These are phyloP conservation scores for Sclerotinia sclerotiorum DNA, from an alignment of 2,329 filamentous ascomycete species.

Conservation along the genomic window DNA sequence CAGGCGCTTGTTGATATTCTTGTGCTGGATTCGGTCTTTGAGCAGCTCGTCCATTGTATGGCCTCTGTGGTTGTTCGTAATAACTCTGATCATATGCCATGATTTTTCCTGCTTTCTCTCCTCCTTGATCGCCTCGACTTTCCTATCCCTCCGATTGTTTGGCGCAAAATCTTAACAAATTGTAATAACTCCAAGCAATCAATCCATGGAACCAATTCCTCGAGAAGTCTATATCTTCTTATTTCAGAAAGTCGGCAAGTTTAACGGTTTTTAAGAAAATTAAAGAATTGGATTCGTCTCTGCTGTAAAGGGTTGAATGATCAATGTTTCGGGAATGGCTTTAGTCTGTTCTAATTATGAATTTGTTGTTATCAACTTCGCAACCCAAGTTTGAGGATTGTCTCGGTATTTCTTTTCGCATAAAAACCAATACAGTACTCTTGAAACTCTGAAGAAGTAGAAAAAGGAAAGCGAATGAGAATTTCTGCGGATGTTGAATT, in stretches of 20 bases:
- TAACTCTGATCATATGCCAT: slow-evolving; percentile 41
- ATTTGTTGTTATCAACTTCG: slow-evolving; percentile 10
- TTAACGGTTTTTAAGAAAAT: neutral
- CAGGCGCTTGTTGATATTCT: slow-evolving; percentile 33
- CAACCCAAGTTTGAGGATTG: slow-evolving; percentile 17
- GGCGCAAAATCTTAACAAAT: slow-evolving; percentile 14
- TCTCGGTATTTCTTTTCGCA: neutral
- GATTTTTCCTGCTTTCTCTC: slow-evolving; percentile 18
- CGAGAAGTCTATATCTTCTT: neutral
- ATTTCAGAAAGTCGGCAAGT: neutral
- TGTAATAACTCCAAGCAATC: neutral
- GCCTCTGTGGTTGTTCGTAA: slow-evolving; percentile 37
- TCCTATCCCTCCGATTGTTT: neutral
- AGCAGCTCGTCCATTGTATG: slow-evolving; percentile 37
- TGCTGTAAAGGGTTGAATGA: neutral
- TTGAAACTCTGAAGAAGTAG: neutral
- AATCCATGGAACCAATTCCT: slow-evolving; percentile 7
- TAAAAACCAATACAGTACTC: neutral
- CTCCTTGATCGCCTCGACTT: neutral
- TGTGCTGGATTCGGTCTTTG: slow-evolving; percentile 36
- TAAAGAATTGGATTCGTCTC: neutral
- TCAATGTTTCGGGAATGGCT: slow-evolving; percentile 21
- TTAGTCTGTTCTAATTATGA: neutral
- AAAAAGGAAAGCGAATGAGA: neutral
- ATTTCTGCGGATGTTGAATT: neutral